Conservation (phyloP, 2,329 filamentous ascomycete genomes). For the Didymella pomorum region DNA sequence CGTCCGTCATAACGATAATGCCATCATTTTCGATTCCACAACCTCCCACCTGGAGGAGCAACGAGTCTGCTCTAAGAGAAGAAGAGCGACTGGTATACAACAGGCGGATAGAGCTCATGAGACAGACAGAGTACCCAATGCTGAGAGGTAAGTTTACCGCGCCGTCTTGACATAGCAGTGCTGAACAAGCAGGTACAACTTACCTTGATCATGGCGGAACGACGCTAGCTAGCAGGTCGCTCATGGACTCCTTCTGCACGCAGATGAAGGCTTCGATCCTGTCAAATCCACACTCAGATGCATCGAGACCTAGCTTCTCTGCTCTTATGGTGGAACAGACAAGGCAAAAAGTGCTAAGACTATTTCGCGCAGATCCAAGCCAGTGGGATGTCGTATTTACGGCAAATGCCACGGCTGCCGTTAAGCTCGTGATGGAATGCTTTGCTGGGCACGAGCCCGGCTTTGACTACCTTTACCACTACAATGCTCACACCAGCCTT, state of each 20-base stretch:
- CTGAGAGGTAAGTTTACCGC: conserved; percentile 26
- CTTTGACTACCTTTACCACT: conserved; percentile 83
- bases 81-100: conserved; percentile 25
- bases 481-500: conserved; percentile 84
- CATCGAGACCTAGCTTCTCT: conserved; percentile 65
- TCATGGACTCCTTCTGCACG: conserved; percentile 63
- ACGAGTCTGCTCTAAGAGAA: background rate
- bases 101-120: conserved; percentile 20
- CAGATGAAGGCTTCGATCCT: conserved; percentile 67
- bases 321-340: conserved; percentile 64
- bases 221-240: conserved; percentile 59
- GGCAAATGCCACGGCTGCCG: conserved; percentile 88
- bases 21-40: background rate
- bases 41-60: background rate
- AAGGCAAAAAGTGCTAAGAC: conserved; percentile 61
- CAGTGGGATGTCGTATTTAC: conserved; percentile 90
- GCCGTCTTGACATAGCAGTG: background rate
- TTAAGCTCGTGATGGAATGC: conserved; percentile 84
- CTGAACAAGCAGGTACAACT: conserved; percentile 35
- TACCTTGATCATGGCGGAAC: conserved; percentile 67
- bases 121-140: conserved; percentile 38
- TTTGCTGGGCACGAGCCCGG: conserved; percentile 70
- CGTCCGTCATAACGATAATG: conserved; percentile 4
- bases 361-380: conserved; percentile 81
- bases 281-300: conserved; percentile 72